Percentiles rank a stretch among this genome's conserved stretches.
phyloP scores from a whole-genome alignment of 179 eudicot species.

The Carnegiea gigantea region DNA sequence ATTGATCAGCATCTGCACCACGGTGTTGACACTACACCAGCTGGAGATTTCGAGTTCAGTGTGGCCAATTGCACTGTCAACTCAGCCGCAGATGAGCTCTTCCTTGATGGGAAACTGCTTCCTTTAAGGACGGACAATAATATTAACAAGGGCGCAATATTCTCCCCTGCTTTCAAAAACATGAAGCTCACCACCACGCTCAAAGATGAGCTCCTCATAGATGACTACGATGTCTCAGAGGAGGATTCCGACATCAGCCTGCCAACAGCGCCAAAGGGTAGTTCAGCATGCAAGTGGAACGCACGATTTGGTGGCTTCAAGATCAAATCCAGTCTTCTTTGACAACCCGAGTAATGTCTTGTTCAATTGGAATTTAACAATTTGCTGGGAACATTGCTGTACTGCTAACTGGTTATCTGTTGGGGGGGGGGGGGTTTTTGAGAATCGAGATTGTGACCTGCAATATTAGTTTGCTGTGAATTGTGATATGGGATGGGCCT shows the following conservation, averaged over 20 bases:
- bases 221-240: constrained; percentile 13
- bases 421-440: not conserved
- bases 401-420: not conserved
- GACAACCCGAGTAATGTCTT: not conserved
- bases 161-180: not conserved
- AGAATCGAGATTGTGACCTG: not conserved
- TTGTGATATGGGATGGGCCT: not conserved
- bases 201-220: constrained; percentile 26
- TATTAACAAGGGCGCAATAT: not conserved
- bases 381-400: not conserved
- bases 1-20: constrained; percentile 5
- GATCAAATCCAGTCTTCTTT: constrained; percentile 1
- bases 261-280: constrained; percentile 10
- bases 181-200: constrained; percentile 19
- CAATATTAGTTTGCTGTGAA: not conserved
- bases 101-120: constrained; percentile 17
- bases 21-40: constrained; percentile 5
- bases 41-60: constrained; percentile 25
- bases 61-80: constrained; percentile 15
- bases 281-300: constrained; percentile 25
- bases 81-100: constrained; percentile 28
- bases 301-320: constrained; percentile 19
- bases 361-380: constrained; percentile 4
- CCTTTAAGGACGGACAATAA: constrained; percentile 8
- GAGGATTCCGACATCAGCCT: constrained; percentile 2